A percentile compares a stretch with the other conserved stretches of the same genome.
phyloP scores from a whole-genome alignment of 208 protist genomes.

The Phytomonas sp. region DNA sequence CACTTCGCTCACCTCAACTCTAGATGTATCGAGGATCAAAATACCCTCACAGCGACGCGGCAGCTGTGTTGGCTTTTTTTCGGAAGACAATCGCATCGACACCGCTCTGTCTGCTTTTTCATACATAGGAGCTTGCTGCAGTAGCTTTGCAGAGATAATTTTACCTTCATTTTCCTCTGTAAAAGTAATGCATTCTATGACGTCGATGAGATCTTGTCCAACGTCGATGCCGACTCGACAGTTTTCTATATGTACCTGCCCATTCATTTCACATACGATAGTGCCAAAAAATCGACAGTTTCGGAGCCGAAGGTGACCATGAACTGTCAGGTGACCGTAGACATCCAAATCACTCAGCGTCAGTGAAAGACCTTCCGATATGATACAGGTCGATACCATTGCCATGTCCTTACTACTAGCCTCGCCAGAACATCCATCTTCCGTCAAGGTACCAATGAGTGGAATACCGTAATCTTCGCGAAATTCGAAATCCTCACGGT shows the following conservation, averaged over 20 bases:
- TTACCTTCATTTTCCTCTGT: neutral
- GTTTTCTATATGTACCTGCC: slow-evolving; percentile 23
- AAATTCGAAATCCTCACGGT: neutral
- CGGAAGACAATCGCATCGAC: neutral
- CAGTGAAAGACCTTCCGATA: slow-evolving; percentile 35
- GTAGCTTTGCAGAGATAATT: neutral
- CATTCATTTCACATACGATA: slow-evolving; percentile 32
- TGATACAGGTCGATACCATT: slow-evolving; percentile 11
- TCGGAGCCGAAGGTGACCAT: slow-evolving; percentile 37
- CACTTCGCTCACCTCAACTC: slow-evolving; percentile 34
- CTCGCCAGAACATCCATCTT: neutral
- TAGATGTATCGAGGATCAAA: slow-evolving; percentile 43
- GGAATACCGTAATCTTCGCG: neutral
- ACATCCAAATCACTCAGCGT: slow-evolving; percentile 33
- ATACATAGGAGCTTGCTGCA: neutral
- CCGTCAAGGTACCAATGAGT: neutral
- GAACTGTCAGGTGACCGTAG: slow-evolving; percentile 45
- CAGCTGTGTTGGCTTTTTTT: neutral
- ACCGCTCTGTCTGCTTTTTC: neutral
- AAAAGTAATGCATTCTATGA: neutral
- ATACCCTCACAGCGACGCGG: slow-evolving; percentile 36
- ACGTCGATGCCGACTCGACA: slow-evolving; percentile 32
- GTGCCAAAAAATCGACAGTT: slow-evolving; percentile 55
- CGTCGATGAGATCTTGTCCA: slow-evolving; percentile 21
- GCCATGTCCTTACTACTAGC: neutral